phyloP scores from a whole-genome alignment of 139 green algal species.

The Chlamydomonas schloesseri region DNA sequence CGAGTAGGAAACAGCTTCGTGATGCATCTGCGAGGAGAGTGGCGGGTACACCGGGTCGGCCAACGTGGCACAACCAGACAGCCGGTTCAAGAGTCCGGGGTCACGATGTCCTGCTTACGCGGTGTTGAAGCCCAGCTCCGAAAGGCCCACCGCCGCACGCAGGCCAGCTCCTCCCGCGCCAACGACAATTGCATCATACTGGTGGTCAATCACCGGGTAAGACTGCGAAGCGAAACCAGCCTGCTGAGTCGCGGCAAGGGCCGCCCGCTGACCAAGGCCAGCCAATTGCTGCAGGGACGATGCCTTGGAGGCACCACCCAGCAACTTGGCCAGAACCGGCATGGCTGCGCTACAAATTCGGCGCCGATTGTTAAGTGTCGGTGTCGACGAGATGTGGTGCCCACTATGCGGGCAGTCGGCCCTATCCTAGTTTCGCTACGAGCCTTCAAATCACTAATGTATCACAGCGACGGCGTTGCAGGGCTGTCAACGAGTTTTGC shows the following conservation, averaged over 20 bases:
- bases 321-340: slow-evolving; percentile 32
- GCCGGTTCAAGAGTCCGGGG: background rate
- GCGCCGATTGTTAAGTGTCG: background rate
- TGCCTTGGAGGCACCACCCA: background rate
- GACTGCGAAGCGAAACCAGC: slow-evolving; percentile 10
- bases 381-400: no score
- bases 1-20: slow-evolving; percentile 99
- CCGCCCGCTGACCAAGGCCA: background rate
- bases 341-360: background rate
- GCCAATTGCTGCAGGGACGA: background rate
- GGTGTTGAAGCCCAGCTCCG: slow-evolving; percentile 96
- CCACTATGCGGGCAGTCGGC: no score
- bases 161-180: slow-evolving; percentile 90
- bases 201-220: slow-evolving; percentile 97
- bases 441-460: no score
- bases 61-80: slow-evolving; percentile 21
- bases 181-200: slow-evolving; percentile 98
- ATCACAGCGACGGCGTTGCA: no score
- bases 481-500: no score
- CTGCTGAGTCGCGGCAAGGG: background rate
- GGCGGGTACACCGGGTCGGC: background rate
- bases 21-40: slow-evolving; percentile 84
- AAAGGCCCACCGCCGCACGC: slow-evolving; percentile 93
- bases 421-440: background rate
- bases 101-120: slow-evolving; percentile 75